Evolutionary conservation across 805 yeast species (phyloP), one percentile per base, ranked within the genome.

Genomic region (Tetrapisispora arboricola): DNA sequence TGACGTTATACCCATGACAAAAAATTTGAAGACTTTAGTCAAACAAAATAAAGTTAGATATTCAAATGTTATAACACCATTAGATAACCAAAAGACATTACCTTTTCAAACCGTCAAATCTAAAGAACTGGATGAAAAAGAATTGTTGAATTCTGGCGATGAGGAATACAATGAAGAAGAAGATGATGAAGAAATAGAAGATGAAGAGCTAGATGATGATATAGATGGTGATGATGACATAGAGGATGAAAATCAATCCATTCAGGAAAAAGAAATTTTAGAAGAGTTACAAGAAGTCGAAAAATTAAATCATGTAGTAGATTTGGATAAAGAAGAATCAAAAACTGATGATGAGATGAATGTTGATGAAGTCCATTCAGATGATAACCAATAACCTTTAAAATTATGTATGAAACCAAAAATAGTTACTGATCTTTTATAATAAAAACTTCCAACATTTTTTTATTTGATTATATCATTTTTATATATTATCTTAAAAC

Each of bases 31-130:
- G 17, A 44, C 51, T 11, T 40, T 57, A 20, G 54, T 54, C 1
- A 46, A 50, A 18, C 55, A 55, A 32, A 55, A 57, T 27, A 49
- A 54, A 39, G 54, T 56, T 2, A 46, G 62, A 37, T 57, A 52
- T 36, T 46, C 56, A 11, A 39, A 29, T 28, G 22, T 36, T 8
- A 5, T 17, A 3, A 6, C 28, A 12, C 11, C 28, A 25, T 31
- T 32, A 24, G n/a, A 34, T 4, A 46, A 47, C 10, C 55, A 51
- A 42, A 37, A 43, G 8, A 45, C 37, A 12, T 32, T 50, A 26
- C 49, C 50, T 12, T 49, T 49, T 22, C 35, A 26, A 22, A 24
- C 33, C 2, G 15, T 19, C 12, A 20, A 12, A 11, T 6, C 19
- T 15, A 44, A 39, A 10, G 45, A 43, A 1, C 45, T 40, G 12